Conservation (phyloP, 768 basidiomycete genomes). For the Collybia nuda region DNA sequence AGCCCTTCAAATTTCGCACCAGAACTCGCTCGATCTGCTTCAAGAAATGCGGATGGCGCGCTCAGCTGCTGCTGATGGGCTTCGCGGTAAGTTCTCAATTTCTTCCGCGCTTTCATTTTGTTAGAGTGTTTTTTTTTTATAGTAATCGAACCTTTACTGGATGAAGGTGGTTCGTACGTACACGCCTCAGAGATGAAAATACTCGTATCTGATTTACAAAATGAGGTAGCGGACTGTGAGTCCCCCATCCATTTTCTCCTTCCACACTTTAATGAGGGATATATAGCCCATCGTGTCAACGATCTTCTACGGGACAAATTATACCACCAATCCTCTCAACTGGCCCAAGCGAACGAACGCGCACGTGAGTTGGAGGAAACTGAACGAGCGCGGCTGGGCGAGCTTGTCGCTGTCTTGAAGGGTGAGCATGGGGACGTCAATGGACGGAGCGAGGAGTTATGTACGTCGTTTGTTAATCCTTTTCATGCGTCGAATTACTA, state of each 20-base stretch:
- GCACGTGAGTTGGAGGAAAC: constrained; percentile 35
- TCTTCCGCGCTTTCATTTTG: neutral
- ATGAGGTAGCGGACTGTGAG: constrained; percentile 28
- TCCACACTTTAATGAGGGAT: neutral
- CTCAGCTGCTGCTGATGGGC: constrained; percentile 4
- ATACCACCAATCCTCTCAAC: constrained; percentile 27
- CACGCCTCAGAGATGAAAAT: constrained; percentile 20
- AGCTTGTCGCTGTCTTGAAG: constrained; percentile 13
- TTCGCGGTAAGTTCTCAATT: constrained; percentile 3
- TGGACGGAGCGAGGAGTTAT: neutral
- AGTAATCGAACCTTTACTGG: constrained; percentile 21
- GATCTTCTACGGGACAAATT: constrained; percentile 40
- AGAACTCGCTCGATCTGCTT: neutral
- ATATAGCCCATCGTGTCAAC: constrained; percentile 33
- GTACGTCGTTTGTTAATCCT: neutral
- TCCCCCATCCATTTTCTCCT: too few species aligned
- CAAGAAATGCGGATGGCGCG: constrained; percentile 8
- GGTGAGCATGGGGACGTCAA: neutral
- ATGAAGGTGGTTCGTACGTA: constrained; percentile 15
- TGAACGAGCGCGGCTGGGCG: constrained; percentile 19
- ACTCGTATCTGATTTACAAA: constrained; percentile 21
- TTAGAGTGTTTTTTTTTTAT: neutral
- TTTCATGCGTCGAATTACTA: neutral
- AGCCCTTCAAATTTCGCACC: constrained; percentile 6
- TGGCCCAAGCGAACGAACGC: constrained; percentile 29